Conservation (phyloP, 768 basidiomycete genomes). For the Tricholoma sp. region DNA sequence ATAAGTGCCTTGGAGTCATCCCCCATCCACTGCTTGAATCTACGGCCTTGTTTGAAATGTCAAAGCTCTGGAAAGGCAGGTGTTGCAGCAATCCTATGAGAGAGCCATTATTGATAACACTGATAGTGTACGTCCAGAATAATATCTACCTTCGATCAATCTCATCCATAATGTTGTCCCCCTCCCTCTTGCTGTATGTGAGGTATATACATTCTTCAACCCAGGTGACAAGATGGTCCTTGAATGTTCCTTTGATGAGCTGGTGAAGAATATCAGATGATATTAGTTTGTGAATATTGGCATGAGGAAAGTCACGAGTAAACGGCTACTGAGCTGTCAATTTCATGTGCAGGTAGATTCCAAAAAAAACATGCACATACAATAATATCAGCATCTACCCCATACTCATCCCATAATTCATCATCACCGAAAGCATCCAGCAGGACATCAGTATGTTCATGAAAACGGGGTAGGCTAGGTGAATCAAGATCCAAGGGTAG, state of each 20-base stretch:
- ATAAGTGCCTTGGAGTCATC: conserved; percentile 1
- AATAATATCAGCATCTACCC: neutral
- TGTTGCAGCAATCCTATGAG: neutral
- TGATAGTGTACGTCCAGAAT: no score
- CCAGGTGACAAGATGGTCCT: neutral
- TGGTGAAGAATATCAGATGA: no score
- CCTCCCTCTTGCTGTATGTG: neutral
- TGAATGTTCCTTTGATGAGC: no score
- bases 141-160: conserved; percentile 12
- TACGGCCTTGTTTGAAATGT: neutral
- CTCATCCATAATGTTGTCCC: neutral
- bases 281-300: neutral
- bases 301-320: no score
- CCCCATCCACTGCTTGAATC: neutral
- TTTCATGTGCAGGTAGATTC: neutral
- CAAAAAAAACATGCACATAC: neutral
- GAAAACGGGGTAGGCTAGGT: neutral
- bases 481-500: neutral
- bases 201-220: neutral
- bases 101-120: no score
- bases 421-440: neutral
- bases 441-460: neutral
- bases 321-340: neutral
- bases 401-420: neutral
- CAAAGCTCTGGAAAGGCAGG: neutral